Conservation (phyloP, 2,329 filamentous ascomycete genomes). For the Stemphylium vesicarium region DNA sequence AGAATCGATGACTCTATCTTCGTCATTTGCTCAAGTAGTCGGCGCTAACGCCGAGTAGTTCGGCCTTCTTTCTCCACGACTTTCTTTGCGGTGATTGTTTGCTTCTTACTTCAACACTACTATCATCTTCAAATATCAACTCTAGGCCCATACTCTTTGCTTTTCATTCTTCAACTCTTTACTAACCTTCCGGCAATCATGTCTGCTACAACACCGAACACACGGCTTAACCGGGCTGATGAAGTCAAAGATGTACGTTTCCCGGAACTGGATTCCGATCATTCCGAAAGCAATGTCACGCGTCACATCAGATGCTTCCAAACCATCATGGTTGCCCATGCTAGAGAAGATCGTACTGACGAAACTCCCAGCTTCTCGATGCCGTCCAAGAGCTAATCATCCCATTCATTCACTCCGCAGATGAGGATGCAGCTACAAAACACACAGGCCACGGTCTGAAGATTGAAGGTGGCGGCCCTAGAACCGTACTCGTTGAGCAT, state of each 20-base stretch:
- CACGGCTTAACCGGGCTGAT: constrained; percentile 41
- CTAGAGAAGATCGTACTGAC: not conserved
- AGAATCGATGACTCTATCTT: constrained; percentile 18
- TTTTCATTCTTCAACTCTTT: not conserved
- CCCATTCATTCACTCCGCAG: constrained; percentile 73
- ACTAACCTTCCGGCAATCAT: not conserved
- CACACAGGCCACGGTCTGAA: constrained; percentile 62
- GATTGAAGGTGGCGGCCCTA: constrained; percentile 67
- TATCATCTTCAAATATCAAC: not conserved
- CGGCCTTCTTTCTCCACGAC: not conserved
- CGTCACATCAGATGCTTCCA: not conserved
- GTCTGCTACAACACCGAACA: constrained; percentile 13
- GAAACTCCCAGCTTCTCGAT: constrained; percentile 17
- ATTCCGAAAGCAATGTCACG: constrained; percentile 11
- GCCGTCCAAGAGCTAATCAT: constrained; percentile 72
- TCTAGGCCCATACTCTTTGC: not conserved
- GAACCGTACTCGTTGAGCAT: constrained; percentile 53
- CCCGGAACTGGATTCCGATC: constrained; percentile 8
- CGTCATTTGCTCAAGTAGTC: constrained; percentile 7
- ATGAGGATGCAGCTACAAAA: constrained; percentile 66
- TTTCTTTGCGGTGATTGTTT: constrained; percentile 2
- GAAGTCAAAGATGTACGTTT: constrained; percentile 49
- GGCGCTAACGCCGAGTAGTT: constrained; percentile 15
- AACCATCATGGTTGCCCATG: not conserved
- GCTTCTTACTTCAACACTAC: not conserved